Conservation (phyloP, 1,139 yeast genomes). For the Ogataea hybrid region DNA sequence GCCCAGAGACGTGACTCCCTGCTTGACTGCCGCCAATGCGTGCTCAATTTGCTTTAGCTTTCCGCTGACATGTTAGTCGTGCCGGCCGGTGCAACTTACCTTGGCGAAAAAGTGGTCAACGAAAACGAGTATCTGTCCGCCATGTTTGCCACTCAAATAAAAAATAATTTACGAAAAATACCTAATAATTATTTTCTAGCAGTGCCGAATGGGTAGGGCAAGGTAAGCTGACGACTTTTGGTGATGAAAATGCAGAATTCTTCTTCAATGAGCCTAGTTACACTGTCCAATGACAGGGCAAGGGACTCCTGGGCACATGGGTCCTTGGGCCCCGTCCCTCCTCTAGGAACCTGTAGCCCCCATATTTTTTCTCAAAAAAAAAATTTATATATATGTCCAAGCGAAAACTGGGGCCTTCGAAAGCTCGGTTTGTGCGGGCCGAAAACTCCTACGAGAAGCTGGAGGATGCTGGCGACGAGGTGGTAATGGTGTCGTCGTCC, state of each 20-base stretch:
- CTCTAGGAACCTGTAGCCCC: neutral
- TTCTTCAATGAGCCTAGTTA: too few species aligned
- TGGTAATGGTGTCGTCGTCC: constrained; percentile 13
- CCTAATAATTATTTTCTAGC: too few species aligned
- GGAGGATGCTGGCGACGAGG: constrained; percentile 10
- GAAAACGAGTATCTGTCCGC: constrained; percentile 98
- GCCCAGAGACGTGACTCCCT: constrained; percentile 96
- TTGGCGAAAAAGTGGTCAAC: constrained; percentile 93
- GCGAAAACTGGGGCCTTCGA: constrained; percentile 2
- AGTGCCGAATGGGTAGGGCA: too few species aligned
- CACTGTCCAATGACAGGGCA: too few species aligned
- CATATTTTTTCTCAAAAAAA: neutral
- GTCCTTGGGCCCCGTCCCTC: too few species aligned
- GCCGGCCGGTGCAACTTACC: constrained; percentile 48
- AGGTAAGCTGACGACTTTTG: too few species aligned
- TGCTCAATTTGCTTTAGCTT: constrained; percentile 97
- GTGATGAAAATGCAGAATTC: too few species aligned
- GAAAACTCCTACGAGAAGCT: constrained; percentile 15
- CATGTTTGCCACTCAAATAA: constrained; percentile 42
- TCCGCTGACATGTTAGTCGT: constrained; percentile 57
- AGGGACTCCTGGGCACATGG: too few species aligned
- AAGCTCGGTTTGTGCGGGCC: constrained; percentile 4
- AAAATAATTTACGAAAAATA: neutral
- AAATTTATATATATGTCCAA: constrained; percentile 5
- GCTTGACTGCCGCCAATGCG: constrained; percentile 95